phyloP scores from a whole-genome alignment of 75 land plant species.

The Cryptomeria japonica region DNA sequence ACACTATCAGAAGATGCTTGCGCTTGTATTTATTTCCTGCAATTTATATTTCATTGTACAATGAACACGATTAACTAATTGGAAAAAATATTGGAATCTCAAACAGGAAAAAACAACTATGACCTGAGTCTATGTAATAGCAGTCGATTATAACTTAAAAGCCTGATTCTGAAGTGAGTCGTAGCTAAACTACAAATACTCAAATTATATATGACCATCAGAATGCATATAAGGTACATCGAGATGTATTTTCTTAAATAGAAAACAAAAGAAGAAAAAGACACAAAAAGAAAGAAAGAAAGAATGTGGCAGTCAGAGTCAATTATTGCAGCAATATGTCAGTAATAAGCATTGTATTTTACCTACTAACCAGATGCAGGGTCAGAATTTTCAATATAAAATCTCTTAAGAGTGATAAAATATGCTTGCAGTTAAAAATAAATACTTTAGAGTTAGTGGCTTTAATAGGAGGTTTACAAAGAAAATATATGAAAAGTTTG shows the following conservation, averaged over 20 bases:
- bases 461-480: neutral
- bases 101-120: neutral
- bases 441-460: neutral
- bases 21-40: conserved; percentile 9
- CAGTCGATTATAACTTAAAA: neutral
- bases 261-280: neutral
- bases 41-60: neutral
- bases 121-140: neutral
- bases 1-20: conserved; percentile 10
- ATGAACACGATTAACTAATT: neutral
- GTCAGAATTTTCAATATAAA: neutral
- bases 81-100: neutral
- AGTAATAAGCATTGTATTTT: neutral
- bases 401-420: neutral
- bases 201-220: neutral
- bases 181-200: neutral
- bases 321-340: neutral
- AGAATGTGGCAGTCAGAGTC: neutral
- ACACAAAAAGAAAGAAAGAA: neutral
- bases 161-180: neutral
- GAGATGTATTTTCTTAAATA: neutral
- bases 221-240: neutral
- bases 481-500: neutral
- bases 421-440: neutral
- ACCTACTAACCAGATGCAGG: neutral